Evolutionary conservation across 352 stramenopile genomes (phyloP), one percentile per base, ranked within the genome.

Genomic region (Hyaloperonospora arabidopsidis): DNA sequence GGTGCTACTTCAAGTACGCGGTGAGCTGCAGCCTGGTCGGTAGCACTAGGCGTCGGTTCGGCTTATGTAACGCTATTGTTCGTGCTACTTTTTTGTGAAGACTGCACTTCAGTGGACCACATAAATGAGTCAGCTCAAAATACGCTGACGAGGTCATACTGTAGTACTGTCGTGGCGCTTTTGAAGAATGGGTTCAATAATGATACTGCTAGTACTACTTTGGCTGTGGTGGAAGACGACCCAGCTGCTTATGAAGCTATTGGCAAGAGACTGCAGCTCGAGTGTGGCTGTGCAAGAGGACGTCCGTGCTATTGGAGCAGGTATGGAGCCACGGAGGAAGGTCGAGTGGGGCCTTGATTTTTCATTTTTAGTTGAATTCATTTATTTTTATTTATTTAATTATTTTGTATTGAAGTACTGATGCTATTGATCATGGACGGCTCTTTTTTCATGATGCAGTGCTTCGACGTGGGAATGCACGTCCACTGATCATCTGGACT

Each of bases 271-370:
- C 55, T 75, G 8, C 79, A 89, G 54, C 65, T 78, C 15, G 62
- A 87, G 19, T 92, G 82, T 47, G 79, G 82, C 45, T 92, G 82
- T 55, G 76, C 76, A 1, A 74, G 58, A 49, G 67, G 80, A 40
- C 58, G 59, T 5, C 57, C 79, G 25, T 92, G 81, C 65, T 91
- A 91, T 58, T 91, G 79, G 78, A 90, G 80, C 80, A 87, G 63
- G 80, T 90, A 67, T 14, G n/a, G 11, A 28, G 47, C 25, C 0
- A 53, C 18, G 8, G 23, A 13, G 21, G n/a, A n/a, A n/a, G n/a
- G n/a, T n/a, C n/a, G n/a, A n/a, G n/a, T n/a, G n/a, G n/a, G n/a
- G n/a, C n/a, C n/a, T n/a, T n/a, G n/a, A n/a, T n/a, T n/a, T n/a
- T n/a, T n/a, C n/a, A n/a, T n/a, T n/a, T 8, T 18, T 7, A 36